Conservation (phyloP, 2,329 filamentous ascomycete genomes). For the Fusarium phyllophilum region DNA sequence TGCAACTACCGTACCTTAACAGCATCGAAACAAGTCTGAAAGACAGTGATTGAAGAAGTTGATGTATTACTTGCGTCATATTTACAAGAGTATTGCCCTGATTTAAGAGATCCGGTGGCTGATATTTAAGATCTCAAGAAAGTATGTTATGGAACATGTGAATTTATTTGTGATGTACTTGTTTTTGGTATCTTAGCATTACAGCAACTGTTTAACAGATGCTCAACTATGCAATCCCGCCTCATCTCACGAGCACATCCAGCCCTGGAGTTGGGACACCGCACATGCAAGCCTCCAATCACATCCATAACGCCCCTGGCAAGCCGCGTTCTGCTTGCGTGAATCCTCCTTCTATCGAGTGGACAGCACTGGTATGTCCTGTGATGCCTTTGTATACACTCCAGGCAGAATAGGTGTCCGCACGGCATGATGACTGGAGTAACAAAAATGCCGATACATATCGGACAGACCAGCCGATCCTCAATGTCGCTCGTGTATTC, state of each 20-base stretch:
- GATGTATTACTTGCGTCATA: not conserved
- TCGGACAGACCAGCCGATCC: not conserved
- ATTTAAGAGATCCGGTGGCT: fast-evolving
- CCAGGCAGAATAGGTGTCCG: not conserved
- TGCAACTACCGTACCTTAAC: fast-evolving
- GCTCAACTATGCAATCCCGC: not conserved
- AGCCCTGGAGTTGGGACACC: not conserved
- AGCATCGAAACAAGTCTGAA: not conserved
- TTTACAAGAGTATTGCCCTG: not conserved
- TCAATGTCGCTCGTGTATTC: not conserved
- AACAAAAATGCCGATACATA: not conserved
- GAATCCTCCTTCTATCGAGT: not conserved
- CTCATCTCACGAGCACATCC: not conserved
- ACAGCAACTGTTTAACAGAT: not conserved
- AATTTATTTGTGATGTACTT: too few species aligned
- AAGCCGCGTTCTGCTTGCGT: not conserved
- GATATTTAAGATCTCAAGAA: not conserved
- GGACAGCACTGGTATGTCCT: not conserved
- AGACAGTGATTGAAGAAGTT: not conserved
- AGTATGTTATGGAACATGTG: not conserved
- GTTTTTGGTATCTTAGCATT: fast-evolving
- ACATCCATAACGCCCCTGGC: not conserved
- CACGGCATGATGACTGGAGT: not conserved
- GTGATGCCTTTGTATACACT: not conserved
- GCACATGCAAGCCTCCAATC: not conserved